A percentile compares a stretch with the other conserved stretches of the same genome.
Conservation (phyloP, 73 alveolate genomes). For the Stentor roeselii region DNA sequence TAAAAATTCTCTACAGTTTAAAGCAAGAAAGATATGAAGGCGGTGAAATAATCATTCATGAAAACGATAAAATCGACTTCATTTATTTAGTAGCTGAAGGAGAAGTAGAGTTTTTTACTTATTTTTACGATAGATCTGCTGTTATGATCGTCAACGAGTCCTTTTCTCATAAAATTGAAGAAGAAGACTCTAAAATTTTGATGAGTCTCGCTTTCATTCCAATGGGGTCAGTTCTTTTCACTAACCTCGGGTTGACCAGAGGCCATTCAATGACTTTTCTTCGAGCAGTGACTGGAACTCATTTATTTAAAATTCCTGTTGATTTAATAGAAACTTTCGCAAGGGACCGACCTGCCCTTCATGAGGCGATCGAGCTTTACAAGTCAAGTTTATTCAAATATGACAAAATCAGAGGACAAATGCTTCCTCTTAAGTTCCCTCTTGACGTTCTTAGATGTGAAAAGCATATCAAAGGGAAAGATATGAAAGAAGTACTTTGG, state of each 20-base stretch:
- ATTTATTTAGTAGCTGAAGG: slow-evolving; percentile 26
- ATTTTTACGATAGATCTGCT: background rate
- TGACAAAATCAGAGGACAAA: background rate
- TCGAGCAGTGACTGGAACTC: background rate
- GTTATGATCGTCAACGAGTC: background rate
- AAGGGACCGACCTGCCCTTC: background rate
- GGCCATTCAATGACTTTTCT: background rate
- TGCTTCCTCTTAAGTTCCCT: background rate
- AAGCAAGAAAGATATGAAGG: background rate
- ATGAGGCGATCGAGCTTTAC: background rate
- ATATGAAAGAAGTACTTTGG: background rate
- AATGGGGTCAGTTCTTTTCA: background rate
- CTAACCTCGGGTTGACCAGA: background rate
- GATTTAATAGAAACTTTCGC: background rate
- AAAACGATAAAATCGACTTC: background rate
- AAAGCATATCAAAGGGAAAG: background rate
- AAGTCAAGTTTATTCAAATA: background rate
- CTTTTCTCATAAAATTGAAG: background rate
- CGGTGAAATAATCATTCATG: background rate
- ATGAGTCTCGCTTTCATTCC: background rate
- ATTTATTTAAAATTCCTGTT: background rate
- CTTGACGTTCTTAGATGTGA: background rate
- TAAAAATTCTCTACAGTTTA: background rate
- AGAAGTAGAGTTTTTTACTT: background rate
- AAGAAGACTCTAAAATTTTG: background rate